Base-by-base conservation (phyloP, 257 asterid species). In the Eustoma russellianum region DNA sequence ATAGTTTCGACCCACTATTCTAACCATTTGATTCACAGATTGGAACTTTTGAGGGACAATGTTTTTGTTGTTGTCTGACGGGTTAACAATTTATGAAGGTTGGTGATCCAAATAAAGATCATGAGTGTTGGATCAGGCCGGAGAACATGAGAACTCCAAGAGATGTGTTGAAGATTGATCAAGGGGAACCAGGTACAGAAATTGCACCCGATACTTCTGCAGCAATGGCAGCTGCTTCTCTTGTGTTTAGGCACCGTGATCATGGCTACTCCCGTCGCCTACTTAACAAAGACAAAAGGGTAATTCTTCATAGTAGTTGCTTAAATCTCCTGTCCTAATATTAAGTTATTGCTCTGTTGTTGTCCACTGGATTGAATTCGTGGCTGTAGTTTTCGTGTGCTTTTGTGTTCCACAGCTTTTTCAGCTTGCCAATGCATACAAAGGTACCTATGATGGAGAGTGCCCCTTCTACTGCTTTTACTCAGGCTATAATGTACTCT, bases 381-480 rank as follows among this genome's bases (percentile, higher is more conserved):
- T 38, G 6, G 6, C 43, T 38, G 12, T 2, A 38, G 43, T 55
- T 50, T 13, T 17, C 13, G 52, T 51, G 49, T 33, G 52, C 56
- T 12, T 43, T 24, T 35, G 30, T 24, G 30, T 24, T 24, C 24
- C 59, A 73, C 77, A 87, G 94, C 68, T 84, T 44, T 87, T 77
- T 70, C 24, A 69, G 14, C 75, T 87, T 69, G 90, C 90, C 13
- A 79, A 74, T 58, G 56, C 57, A 0, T 48, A 79, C 49, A 74
- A 79, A 66, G 96, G 96, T 64, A 81, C 93, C 50, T 87, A 64
- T 60, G 94, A 83, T 69, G 96, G 96, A 47, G 94, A 83, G 57
- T 87, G 96, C 51, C 96, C 96, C 48, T 87, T 83, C 79, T 87
- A 87, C 61, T 87, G 94, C 78, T 87, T 94, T 35, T 69, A n/a